phyloP scores from a whole-genome alignment of 345 rosid species.

The Salix viminalis region DNA sequence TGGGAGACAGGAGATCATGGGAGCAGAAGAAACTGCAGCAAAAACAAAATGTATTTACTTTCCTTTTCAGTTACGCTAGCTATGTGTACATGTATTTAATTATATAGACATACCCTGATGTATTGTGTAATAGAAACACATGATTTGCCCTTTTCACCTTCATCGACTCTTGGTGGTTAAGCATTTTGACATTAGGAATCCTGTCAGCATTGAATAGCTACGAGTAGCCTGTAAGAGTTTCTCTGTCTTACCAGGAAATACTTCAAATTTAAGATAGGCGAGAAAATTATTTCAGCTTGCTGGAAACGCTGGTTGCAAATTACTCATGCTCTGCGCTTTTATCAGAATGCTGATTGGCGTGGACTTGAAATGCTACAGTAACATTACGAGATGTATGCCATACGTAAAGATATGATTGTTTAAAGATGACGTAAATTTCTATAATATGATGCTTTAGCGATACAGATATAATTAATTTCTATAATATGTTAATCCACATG shows the following conservation, averaged over 20 bases:
- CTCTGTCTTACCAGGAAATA: not conserved
- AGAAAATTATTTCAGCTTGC: no score
- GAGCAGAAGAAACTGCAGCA: constrained; percentile 5
- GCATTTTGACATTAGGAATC: not conserved
- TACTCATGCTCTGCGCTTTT: no score
- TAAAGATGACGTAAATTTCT: no score
- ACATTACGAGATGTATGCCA: not conserved
- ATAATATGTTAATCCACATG: not conserved
- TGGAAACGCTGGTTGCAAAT: no score
- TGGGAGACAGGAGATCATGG: constrained; percentile 47
- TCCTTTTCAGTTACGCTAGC: not conserved
- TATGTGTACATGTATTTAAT: not conserved
- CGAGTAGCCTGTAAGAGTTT: not conserved
- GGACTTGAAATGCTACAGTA: no score
- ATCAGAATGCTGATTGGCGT: no score
- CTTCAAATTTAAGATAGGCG: no score
- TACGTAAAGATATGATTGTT: not conserved
- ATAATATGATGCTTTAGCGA: no score
- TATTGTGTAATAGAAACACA: not conserved
- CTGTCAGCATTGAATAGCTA: not conserved
- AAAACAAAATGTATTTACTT: not conserved
- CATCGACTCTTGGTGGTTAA: not conserved
- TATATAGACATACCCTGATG: not conserved
- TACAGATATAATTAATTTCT: no score
- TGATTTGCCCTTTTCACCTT: not conserved